Evolutionary conservation across 805 yeast species (phyloP), one percentile per base, ranked within the genome.

Genomic region (Metschnikowia arizonensis): DNA sequence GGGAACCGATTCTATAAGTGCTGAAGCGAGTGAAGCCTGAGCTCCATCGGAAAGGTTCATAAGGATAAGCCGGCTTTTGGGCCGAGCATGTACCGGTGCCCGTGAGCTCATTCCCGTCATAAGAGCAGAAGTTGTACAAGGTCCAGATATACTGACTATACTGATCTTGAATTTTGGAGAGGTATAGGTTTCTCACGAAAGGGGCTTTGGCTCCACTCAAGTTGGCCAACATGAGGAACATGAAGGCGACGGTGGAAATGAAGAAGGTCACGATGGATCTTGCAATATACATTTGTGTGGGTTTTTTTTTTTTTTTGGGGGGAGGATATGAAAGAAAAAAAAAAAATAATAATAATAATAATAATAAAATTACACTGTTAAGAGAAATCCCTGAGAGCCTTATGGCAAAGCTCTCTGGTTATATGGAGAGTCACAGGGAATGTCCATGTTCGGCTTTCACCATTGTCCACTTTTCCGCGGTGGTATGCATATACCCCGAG

Each of bases 161-260:
- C 29, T 40, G 23, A 40, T 43, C 52, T 34, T 32, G 38, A 31
- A 47, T 44, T 12, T 37, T 44, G 26, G 50, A 47, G 26, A 49
- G 40, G 39, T 49, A 43, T 7, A 49, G 46, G 21, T 45, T 45
- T 25, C 52, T 39, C 29, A 45, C 49, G 25, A 49, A 49, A 4
- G 49, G 49, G 4, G 52, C 49, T 4, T 40, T 28, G 18, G 47
- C 52, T 2, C 52, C 52, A 29, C 52, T 49, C 24, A 49, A 37
- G 34, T 49, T 49, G 36, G 49, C 49, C 47, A 49, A 40, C 28
- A 49, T 38, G 29, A 49, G 49, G 25, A 49, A 46, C 47, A 43
- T 25, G 44, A 49, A 46, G 32, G 49, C 52, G 18, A 43, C 39
- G 23, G 52, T 43, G 43, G 52, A 49, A 32, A 42, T 38, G 38